Evolutionary conservation across 352 stramenopile species (phyloP).

Genomic region (Phytophthora idaei): DNA sequence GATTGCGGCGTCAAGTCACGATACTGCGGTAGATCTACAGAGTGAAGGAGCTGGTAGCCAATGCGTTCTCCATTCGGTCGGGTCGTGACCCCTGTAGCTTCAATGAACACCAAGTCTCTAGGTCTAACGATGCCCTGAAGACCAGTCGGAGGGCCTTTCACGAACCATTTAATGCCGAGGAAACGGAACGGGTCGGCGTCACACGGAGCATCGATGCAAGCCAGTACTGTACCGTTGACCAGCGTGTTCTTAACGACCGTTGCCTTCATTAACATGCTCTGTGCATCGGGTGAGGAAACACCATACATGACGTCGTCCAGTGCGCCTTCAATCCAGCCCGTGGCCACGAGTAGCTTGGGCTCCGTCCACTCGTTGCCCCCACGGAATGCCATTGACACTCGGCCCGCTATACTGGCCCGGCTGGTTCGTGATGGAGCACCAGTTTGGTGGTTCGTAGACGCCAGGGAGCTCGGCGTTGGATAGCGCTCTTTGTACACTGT

Average conservation of each 20-base stretch:
- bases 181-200: constrained; percentile 39
- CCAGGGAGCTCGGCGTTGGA: constrained; percentile 21
- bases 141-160: constrained; percentile 25
- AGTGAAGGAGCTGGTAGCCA: constrained; percentile 45
- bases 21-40: constrained; percentile 34
- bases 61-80: constrained; percentile 30
- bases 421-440: constrained; percentile 23
- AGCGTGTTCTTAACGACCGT: constrained; percentile 38
- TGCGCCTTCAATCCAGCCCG: constrained; percentile 44
- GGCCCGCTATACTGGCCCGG: constrained; percentile 42
- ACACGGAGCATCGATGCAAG: constrained; percentile 34
- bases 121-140: constrained; percentile 36
- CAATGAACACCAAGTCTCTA: constrained; percentile 42
- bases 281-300: constrained; percentile 49
- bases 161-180: constrained; percentile 43
- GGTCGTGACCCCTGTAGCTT: constrained; percentile 41
- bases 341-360: constrained; percentile 42
- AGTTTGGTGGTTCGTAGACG: constrained; percentile 8
- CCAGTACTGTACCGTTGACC: constrained; percentile 40
- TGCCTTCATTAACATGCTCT: constrained; percentile 53
- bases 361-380: constrained; percentile 37
- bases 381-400: constrained; percentile 37
- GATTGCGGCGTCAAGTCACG: constrained; percentile 16
- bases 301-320: constrained; percentile 77
- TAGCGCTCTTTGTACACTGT: constrained; percentile 47